Evolutionary conservation across 1,139 yeast genomes (phyloP), one percentile per base, ranked within the genome.

Genomic region (Kodamaea sp.): DNA sequence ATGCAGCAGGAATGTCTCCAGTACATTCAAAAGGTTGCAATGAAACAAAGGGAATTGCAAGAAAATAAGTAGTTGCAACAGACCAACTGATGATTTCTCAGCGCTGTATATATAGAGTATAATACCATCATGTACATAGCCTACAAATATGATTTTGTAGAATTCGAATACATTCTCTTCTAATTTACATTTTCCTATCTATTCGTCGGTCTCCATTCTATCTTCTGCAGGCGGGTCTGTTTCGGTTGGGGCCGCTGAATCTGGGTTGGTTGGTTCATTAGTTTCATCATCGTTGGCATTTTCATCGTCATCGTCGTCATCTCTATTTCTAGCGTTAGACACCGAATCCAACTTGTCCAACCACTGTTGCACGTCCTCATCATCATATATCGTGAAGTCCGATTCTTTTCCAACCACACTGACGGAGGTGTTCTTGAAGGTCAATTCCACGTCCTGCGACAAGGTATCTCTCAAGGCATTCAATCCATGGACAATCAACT

Each of bases 391-490:
- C 23, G 80, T 79, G 63, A 90, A 89, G 4, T 77, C 74, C 31
- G 75, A 70, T 48, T 82, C 95, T 46, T 78, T 75, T 24, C 97
- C 97, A 13, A 90, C 97, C 35, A 89, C 78, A 35, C 96, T 92
- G 47, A 92, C 87, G 7, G 95, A 83, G 14, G 97, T 86, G 64
- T 92, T 94, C 46, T 81, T 79, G 37, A 74, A 68, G 24, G 83
- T 88, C 58, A 92, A 76, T 58, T 92, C 96, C 54, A 88, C 92
- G 61, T 92, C 98, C 62, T 90, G 96, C 11, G 94, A 82, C 48
- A 92, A 73, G 0, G 98, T 90, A 55, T 92, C 98, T 62, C 97
- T 81, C 55, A 92, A 74, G 0, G 98, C 96, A 50, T 83, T 83
- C 51, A 94, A 80, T 4, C 96, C 98, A 53, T 83, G 92, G 32